Conservation (phyloP, 2,329 filamentous ascomycete genomes). For the Myriosclerotinia duriaeana region DNA sequence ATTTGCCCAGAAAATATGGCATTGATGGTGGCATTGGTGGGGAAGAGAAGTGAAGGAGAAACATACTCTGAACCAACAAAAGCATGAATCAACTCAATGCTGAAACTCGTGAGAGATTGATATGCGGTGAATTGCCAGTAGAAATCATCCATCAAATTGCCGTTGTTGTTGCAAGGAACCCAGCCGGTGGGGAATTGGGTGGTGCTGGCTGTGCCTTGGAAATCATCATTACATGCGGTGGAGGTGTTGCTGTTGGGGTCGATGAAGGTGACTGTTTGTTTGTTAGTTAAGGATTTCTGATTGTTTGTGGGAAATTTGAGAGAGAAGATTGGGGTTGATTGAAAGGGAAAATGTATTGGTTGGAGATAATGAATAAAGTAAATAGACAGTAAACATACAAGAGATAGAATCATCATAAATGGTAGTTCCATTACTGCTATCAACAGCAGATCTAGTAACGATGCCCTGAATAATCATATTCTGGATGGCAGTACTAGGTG, state of each 20-base stretch:
- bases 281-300: neutral
- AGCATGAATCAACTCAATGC: slow-evolving; percentile 31
- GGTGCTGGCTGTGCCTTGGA: slow-evolving; percentile 27
- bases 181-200: slow-evolving; percentile 27
- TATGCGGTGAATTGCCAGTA: slow-evolving; percentile 32
- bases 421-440: slow-evolving; percentile 6
- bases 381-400: slow-evolving; percentile 20
- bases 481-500: slow-evolving; percentile 9
- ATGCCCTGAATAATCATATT: neutral
- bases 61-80: slow-evolving; percentile 34
- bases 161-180: slow-evolving; percentile 25
- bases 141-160: slow-evolving; percentile 27
- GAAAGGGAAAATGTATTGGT: slow-evolving; percentile 26
- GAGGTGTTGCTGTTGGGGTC: slow-evolving; percentile 38
- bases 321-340: slow-evolving; percentile 28
- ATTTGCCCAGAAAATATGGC: neutral
- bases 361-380: slow-evolving; percentile 2
- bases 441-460: slow-evolving; percentile 18
- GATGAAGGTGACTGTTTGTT: slow-evolving; percentile 33
- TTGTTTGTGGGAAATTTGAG: neutral
- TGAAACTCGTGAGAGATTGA: slow-evolving; percentile 28
- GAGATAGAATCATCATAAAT: slow-evolving; percentile 23
- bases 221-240: slow-evolving; percentile 34
- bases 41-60: neutral
- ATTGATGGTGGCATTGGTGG: neutral